Evolutionary conservation across 179 eudicot genomes (phyloP), one percentile per base, ranked within the genome.

Genomic region (Beta lomatogona): DNA sequence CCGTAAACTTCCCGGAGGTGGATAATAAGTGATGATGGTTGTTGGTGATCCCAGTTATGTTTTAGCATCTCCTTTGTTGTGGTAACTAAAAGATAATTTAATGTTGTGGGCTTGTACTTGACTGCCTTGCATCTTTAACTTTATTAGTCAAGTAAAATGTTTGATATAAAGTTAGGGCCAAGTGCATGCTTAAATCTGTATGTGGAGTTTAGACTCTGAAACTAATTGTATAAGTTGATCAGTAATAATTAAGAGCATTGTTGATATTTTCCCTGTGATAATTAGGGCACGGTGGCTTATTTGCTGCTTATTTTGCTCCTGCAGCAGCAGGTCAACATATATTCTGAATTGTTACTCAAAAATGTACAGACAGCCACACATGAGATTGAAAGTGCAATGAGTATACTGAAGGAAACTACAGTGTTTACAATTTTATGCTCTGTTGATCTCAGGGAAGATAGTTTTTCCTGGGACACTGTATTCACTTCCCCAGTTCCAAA

Each of bases 231-330:
- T 21, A 58, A 58, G 57, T 79, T 45, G 45, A 44, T 22, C 58
- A 14, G 36, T 36, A 54, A 22, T 50, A 41, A 46, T 4, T 7
- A 2, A 21, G 59, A 46, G 60, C 44, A 21, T 9, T 28, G 9
- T 58, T 57, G 66, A 75, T 76, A 54, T 36, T 44, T 59, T 76
- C 22, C 46, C 22, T 73, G 54, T 28, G 45, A 53, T 52, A 76
- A 13, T 45, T 45, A 1, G 71, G 58, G 25, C 5, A 1, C 11
- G 19, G 25, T 19, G 65, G 22, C 19, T 6, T 4, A 5, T 3
- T 60, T 60, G 22, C 65, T 60, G 7, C 8, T n/a, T 60, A 19
- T 3, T 60, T 60, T n/a, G 16, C 10, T 6, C 65, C 28, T 60
- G 31, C 2, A 28, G 60, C 53, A 48, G 0, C 1, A 6, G 75